Evolutionary conservation across 75 land plant species (phyloP).

Genomic region (Ceratopteris richardii): DNA sequence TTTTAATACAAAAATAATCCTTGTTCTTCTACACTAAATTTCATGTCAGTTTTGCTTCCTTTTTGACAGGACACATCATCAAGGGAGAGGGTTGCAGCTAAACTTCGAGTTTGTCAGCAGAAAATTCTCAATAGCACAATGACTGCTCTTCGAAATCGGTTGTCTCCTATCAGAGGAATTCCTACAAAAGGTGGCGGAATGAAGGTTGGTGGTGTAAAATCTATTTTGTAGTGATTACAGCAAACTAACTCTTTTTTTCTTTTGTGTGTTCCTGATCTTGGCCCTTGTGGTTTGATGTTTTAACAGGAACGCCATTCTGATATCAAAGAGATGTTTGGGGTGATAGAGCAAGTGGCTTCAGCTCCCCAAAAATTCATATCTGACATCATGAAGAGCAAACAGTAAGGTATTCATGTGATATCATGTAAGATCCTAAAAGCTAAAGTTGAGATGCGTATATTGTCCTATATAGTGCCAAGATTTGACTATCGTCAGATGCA

Average conservation of each 20-base stretch:
- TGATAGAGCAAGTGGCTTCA: slow-evolving; percentile 38
- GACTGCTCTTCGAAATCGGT: slow-evolving; percentile 29
- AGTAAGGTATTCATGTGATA: too few relatives aligned
- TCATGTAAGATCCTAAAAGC: too few relatives aligned
- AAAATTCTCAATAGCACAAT: slow-evolving; percentile 29
- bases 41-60: too few relatives aligned
- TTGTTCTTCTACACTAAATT: too few relatives aligned
- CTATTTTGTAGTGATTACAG: too few relatives aligned
- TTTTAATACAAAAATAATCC: too few relatives aligned
- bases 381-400: slow-evolving; percentile 12
- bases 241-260: too few relatives aligned
- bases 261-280: too few relatives aligned
- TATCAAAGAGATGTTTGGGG: slow-evolving; percentile 33
- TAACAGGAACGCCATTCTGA: slow-evolving; percentile 36
- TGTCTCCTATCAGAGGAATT: slow-evolving; percentile 37
- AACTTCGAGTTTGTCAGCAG: slow-evolving; percentile 27
- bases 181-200: slow-evolving; percentile 29
- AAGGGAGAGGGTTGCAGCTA: slow-evolving; percentile 31
- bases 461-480: too few relatives aligned
- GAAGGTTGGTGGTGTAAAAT: slow-evolving; percentile 20
- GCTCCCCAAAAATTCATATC: slow-evolving; percentile 31
- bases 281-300: too few relatives aligned
- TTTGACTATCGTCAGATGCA: too few relatives aligned
- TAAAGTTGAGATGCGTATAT: too few relatives aligned
- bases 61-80: slow-evolving; percentile 17